A percentile compares a stretch with the other conserved stretches of the same genome.
phyloP scores from a whole-genome alignment of 768 basidiomycete genomes.

The Lactarius indigo region DNA sequence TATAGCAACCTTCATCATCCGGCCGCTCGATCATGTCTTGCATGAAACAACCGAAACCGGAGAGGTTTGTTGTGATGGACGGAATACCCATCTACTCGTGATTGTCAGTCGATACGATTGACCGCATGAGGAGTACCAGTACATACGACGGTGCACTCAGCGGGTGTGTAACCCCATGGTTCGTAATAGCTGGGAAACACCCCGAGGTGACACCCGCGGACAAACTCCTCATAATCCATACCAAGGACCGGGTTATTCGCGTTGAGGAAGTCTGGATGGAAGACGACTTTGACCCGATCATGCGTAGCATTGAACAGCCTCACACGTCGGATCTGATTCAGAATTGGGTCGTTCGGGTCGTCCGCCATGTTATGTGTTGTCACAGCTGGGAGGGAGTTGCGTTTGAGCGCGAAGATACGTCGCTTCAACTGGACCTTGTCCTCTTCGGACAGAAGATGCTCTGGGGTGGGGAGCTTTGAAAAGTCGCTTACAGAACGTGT shows the following conservation, averaged over 20 bases:
- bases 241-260: constrained; percentile 97
- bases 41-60: constrained; percentile 98
- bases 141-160: constrained; percentile 95
- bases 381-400: constrained; percentile 91
- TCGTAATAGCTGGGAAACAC: constrained; percentile 99
- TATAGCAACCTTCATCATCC: constrained; percentile 94
- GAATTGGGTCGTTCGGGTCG: constrained; percentile 85
- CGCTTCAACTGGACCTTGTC: constrained; percentile 95
- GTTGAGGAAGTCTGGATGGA: constrained; percentile 98
- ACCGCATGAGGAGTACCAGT: neutral
- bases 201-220: constrained; percentile 94
- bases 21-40: constrained; percentile 95
- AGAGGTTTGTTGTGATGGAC: constrained; percentile 94
- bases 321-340: constrained; percentile 92
- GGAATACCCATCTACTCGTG: constrained; percentile 88
- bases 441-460: constrained; percentile 79
- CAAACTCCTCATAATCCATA: constrained; percentile 98
- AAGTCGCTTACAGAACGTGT: constrained; percentile 53
- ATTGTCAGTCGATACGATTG: constrained; percentile 14
- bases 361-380: constrained; percentile 99
- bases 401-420: constrained; percentile 92
- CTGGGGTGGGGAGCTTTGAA: constrained; percentile 67
- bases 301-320: constrained; percentile 84
- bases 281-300: constrained; percentile 96
- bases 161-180: constrained; percentile 96